Conservation (phyloP, 2,329 filamentous ascomycete species). For the Verticillium nonalfalfae region DNA sequence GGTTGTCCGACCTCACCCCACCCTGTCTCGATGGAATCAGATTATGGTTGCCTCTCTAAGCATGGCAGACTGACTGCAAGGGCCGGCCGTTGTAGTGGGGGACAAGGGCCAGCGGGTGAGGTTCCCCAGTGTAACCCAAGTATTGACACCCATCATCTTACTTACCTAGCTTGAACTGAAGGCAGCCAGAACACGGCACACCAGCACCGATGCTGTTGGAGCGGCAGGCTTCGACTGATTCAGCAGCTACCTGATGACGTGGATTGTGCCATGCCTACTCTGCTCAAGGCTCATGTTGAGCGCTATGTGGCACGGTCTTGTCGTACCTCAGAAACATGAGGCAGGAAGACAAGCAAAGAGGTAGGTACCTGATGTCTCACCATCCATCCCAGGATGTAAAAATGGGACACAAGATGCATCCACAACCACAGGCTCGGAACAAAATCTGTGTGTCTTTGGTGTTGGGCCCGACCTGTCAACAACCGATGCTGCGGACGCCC, state of each 20-base stretch:
- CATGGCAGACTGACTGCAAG: background rate
- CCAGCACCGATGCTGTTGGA: background rate
- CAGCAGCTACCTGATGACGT: too few relatives aligned
- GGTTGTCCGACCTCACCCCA: background rate
- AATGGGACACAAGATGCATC: background rate
- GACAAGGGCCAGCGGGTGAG: background rate
- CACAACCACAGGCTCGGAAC: slow-evolving; percentile 7
- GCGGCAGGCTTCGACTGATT: background rate
- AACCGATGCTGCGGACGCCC: slow-evolving; percentile 1
- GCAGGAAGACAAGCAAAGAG: background rate
- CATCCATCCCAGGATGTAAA: background rate
- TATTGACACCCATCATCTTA: background rate
- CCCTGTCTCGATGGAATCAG: background rate
- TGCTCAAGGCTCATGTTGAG: background rate
- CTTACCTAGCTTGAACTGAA: background rate
- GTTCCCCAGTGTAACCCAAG: background rate
- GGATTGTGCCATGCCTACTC: background rate
- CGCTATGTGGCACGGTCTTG: background rate
- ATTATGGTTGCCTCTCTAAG: background rate
- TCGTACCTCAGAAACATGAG: too few relatives aligned
- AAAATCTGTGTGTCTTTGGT: slow-evolving; percentile 6
- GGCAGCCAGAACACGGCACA: background rate
- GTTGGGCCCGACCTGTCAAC: slow-evolving; percentile 5
- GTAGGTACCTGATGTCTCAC: background rate
- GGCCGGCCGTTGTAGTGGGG: background rate